phyloP scores from a whole-genome alignment of 495 filamentous ascomycete species.

The Neurospora tetrasperma region DNA sequence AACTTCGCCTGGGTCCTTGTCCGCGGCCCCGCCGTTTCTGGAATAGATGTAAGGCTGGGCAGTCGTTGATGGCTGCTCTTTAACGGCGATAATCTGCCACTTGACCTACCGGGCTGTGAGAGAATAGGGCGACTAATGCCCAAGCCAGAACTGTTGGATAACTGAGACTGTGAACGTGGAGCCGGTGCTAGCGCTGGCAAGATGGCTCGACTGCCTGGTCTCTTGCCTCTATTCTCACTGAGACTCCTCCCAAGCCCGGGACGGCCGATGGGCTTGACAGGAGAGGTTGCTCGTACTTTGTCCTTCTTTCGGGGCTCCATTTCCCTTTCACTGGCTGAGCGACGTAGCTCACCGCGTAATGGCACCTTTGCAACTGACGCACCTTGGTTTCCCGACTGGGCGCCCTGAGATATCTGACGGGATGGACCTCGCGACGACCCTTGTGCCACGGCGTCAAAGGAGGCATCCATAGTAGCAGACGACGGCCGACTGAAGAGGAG shows the following conservation, averaged over 20 bases:
- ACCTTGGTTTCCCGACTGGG: conserved; percentile 7
- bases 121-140: conserved; percentile 21
- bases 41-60: conserved; percentile 40
- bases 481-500: conserved; percentile 38
- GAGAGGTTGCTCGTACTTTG: conserved; percentile 42
- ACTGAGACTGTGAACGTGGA: conserved; percentile 12
- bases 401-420: conserved; percentile 14
- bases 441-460: conserved; percentile 24
- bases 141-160: conserved; percentile 14
- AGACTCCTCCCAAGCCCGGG: conserved; percentile 52
- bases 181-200: conserved; percentile 30
- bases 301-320: conserved; percentile 27
- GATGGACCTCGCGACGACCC: conserved; percentile 18
- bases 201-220: conserved; percentile 18
- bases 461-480: conserved; percentile 31
- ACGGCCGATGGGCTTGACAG: conserved; percentile 37
- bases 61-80: conserved; percentile 35
- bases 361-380: conserved; percentile 16
- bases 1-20: conserved; percentile 53
- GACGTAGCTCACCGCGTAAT: conserved; percentile 26
- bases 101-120: conserved; percentile 27
- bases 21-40: conserved; percentile 32
- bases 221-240: conserved; percentile 40
- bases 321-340: conserved; percentile 35
- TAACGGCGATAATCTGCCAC: conserved; percentile 39